A percentile compares a stretch with the other conserved stretches of the same genome.
Evolutionary conservation across 345 rosid genomes (phyloP).

Genomic region (Gossypium ekmanianum): DNA sequence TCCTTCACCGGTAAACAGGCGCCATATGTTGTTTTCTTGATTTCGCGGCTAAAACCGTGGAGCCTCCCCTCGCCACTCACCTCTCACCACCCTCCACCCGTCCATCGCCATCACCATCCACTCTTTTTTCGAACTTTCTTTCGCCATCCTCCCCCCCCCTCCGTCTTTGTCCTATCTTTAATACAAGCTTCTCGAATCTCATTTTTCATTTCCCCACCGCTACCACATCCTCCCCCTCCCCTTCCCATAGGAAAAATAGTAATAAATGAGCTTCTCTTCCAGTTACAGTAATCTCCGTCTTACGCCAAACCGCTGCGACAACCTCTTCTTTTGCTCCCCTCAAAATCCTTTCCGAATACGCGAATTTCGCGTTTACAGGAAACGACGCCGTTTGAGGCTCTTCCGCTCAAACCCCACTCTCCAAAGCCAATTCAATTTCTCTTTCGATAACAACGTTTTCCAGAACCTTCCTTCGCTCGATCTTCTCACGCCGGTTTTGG

Average conservation of each 20-base stretch:
- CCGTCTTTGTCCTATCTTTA: constrained; percentile 2
- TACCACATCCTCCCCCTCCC: no score
- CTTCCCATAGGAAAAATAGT: background rate
- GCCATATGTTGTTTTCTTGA: background rate
- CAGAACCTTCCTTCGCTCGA: constrained; percentile 37
- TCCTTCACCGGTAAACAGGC: constrained; percentile 10
- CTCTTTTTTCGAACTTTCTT: background rate
- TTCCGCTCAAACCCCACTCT: constrained; percentile 23
- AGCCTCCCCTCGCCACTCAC: background rate
- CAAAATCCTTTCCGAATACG: constrained; percentile 18
- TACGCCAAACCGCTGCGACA: constrained; percentile 26
- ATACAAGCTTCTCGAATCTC: background rate
- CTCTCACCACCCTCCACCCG: background rate
- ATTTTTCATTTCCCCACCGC: background rate
- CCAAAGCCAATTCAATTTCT: constrained; percentile 37
- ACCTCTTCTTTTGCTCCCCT: constrained; percentile 1
- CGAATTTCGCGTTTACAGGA: constrained; percentile 40
- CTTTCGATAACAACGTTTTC: constrained; percentile 33
- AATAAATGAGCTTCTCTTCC: constrained; percentile 20
- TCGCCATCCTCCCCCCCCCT: background rate
- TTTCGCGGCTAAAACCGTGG: constrained; percentile 23
- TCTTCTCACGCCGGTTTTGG: constrained; percentile 47
- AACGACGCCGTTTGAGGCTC: constrained; percentile 49
- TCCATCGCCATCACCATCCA: background rate
- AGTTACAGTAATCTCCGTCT: constrained; percentile 26